Evolutionary conservation across 1,284 basidiomycete species (phyloP), one percentile per base, ranked within the genome.

Genomic region (Cutaneotrichosporon cyanovorans): DNA sequence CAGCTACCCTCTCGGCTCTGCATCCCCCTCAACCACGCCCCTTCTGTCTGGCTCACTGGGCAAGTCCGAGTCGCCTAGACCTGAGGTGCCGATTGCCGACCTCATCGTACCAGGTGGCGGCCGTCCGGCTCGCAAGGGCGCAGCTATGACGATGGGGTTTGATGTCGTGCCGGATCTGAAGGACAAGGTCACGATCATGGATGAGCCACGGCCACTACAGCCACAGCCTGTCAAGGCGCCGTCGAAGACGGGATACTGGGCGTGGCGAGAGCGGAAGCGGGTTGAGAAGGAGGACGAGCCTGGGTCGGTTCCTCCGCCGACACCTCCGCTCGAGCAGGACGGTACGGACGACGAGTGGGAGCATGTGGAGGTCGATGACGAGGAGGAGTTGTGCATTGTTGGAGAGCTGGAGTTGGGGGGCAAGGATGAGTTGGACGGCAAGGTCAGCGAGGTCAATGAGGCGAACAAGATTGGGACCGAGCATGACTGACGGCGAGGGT

Each of bases 111-210:
- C 25, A 7, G 63, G 51, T 30, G 60, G 62, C 37, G 60, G 62
- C 37, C 53, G 67, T 14, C 60, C 63, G 39, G 62, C 63, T 47
- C 53, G 63, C 33, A 58, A 58, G 7, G 66, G 65, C 6, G 62
- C 63, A 11, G 68, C 68, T 9, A 57, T 60, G 0, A 51, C 61
- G 0, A 46, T 69, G 11, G 68, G 68, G 10, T 69, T 64, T 46
- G 66, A 69, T 5, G 52, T 63, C 37, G 32, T 65, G 3, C 56
- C 63, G 21, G 32, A 67, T 2, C 56, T 57, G 14, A 62, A 66
- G 22, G 31, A 46, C 5, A 20, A 20, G 14, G 16, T 34, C 25
- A 22, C 42, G 2, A 41, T 28, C 7, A 7, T 28, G 25, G 25
- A 28, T 28, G 25, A 28, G 8, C 8, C 8, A 28, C 25, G 12